Conservation (phyloP, 768 basidiomycete genomes). For the Pisolithus marmoratus region DNA sequence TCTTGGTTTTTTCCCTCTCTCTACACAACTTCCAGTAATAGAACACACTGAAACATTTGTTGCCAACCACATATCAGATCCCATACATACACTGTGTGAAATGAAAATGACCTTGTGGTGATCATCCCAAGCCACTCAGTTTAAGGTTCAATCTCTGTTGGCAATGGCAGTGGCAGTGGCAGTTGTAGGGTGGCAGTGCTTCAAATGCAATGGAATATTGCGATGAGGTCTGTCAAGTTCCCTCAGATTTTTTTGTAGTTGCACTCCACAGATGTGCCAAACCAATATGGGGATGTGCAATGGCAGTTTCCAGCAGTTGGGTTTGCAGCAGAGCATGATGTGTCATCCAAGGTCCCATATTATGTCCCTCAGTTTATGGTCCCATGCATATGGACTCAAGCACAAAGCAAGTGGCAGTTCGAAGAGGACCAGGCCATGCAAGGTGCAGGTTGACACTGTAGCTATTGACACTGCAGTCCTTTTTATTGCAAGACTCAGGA, state of each 20-base stretch:
- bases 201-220: slow-evolving; percentile 74
- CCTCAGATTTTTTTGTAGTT: slow-evolving; percentile 4
- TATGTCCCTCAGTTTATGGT: neutral
- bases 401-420: too few relatives aligned
- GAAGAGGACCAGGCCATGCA: neutral
- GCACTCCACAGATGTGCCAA: slow-evolving; percentile 1
- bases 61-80: too few relatives aligned
- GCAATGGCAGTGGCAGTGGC: slow-evolving; percentile 12
- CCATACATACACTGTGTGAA: too few relatives aligned
- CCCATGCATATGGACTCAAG: neutral
- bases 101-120: neutral
- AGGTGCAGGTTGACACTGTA: neutral
- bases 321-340: neutral
- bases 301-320: neutral
- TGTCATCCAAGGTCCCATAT: too few relatives aligned
- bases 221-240: slow-evolving; percentile 50
- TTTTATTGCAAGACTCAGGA: slow-evolving; percentile 11
- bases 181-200: too few relatives aligned
- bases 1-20: too few relatives aligned
- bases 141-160: slow-evolving; percentile 25
- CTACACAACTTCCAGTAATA: too few relatives aligned
- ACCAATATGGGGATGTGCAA: neutral
- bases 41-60: too few relatives aligned
- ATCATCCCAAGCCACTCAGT: slow-evolving; percentile 17
- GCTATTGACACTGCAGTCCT: slow-evolving; percentile 12